A percentile compares a stretch with the other conserved stretches of the same genome.
Evolutionary conservation across 495 filamentous ascomycete genomes (phyloP).

Genomic region (Hypoxylon intermedium): DNA sequence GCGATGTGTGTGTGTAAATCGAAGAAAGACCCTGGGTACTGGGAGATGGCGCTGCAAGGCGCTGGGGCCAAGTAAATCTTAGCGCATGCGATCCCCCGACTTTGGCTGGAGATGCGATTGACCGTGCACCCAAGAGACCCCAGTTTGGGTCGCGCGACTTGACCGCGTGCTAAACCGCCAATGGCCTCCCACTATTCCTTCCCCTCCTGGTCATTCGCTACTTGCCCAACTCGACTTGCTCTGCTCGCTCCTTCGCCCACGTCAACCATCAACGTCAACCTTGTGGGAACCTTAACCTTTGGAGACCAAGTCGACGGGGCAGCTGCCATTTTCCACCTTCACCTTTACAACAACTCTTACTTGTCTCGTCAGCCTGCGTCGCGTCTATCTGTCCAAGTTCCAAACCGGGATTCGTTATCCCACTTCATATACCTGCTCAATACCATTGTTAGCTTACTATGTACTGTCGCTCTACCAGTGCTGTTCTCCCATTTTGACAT

Average conservation of each 20-base stretch:
- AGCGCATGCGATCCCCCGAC: conserved; percentile 24
- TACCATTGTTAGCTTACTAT: not conserved
- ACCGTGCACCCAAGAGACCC: not conserved
- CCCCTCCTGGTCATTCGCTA: conserved; percentile 28
- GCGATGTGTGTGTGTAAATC: not conserved
- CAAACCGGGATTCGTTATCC: conserved; percentile 5
- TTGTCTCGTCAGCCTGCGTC: not conserved
- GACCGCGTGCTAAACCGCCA: conserved; percentile 38
- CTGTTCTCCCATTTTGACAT: not conserved
- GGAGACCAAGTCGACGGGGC: not conserved
- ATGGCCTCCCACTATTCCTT: conserved; percentile 31
- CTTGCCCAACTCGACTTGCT: conserved; percentile 22
- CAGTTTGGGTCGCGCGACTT: conserved; percentile 31
- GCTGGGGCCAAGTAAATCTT: conserved; percentile 30
- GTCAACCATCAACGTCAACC: conserved; percentile 13
- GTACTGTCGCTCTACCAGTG: conserved; percentile 7
- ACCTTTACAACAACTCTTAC: not conserved
- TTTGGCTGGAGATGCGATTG: not conserved
- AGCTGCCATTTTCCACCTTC: conserved; percentile 1
- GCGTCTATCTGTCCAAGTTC: conserved; percentile 3
- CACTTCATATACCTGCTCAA: not conserved
- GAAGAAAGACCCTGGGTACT: no score
- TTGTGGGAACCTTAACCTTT: not conserved
- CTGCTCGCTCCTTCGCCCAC: not conserved
- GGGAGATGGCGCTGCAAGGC: conserved; percentile 15